Conservation (phyloP, 83 land plant species). For the Picea abies region DNA sequence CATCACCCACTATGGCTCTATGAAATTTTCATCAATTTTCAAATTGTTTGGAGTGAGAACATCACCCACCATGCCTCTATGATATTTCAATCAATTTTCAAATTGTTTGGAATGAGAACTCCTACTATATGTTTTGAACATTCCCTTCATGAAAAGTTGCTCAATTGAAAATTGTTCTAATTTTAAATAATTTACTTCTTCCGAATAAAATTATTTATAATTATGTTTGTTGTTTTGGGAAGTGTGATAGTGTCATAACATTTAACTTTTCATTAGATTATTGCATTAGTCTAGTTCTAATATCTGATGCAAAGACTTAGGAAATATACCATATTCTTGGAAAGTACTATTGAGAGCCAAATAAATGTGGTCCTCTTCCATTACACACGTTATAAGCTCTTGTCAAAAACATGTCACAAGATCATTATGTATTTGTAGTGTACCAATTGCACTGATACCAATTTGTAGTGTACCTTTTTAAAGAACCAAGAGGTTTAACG, state of each 20-base stretch:
- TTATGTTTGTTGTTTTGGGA: not conserved
- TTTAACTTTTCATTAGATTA: not conserved
- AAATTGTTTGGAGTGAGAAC: no score
- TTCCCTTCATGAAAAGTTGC: not conserved
- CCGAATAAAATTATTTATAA: not conserved
- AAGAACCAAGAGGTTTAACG: no score
- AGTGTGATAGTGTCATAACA: not conserved
- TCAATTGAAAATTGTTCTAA: not conserved
- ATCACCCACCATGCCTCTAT: no score
- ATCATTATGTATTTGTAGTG: no score
- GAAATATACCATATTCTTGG: slow-evolving; percentile 84
- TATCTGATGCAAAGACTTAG: slow-evolving; percentile 48
- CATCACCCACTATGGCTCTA: no score
- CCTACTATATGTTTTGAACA: not conserved
- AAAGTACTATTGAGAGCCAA: slow-evolving; percentile 85
- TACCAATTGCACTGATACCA: no score
- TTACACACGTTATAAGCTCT: slow-evolving; percentile 53
- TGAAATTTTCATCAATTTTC: no score
- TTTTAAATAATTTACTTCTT: not conserved
- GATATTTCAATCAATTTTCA: no score
- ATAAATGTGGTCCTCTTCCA: slow-evolving; percentile 73
- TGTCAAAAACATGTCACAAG: slow-evolving; percentile 43
- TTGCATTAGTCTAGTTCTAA: not conserved
- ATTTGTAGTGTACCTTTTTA: no score
- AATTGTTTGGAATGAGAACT: no score